These are phyloP conservation scores for Saccharomyces hybrid DNA, from an alignment of 1,139 yeast species.

Conservation along the genomic window DNA sequence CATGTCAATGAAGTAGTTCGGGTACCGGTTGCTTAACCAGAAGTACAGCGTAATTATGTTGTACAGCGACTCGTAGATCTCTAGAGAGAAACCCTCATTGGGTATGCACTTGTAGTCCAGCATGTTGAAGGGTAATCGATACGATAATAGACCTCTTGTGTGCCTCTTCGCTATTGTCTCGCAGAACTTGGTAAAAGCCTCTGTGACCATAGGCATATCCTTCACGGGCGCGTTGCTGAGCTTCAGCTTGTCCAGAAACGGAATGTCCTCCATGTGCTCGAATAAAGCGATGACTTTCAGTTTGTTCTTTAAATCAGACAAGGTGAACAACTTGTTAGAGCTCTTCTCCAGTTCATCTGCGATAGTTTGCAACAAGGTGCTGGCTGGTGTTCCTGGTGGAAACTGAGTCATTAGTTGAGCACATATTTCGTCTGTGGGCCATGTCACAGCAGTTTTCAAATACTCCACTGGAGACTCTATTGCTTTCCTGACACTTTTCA, in stretches of 20 bases:
- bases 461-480: slow-evolving; percentile 43
- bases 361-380: slow-evolving; percentile 43
- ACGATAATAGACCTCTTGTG: slow-evolving; percentile 30
- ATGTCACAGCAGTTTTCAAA: slow-evolving; percentile 49
- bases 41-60: slow-evolving; percentile 58
- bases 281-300: slow-evolving; percentile 42
- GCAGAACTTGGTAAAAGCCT: slow-evolving; percentile 28
- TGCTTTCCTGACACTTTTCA: slow-evolving; percentile 38
- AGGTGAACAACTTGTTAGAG: slow-evolving; percentile 19
- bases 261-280: slow-evolving; percentile 31
- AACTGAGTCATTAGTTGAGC: slow-evolving; percentile 37
- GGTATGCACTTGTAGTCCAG: slow-evolving; percentile 23
- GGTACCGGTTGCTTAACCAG: slow-evolving; percentile 87
- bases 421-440: slow-evolving; percentile 65
- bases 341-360: slow-evolving; percentile 36
- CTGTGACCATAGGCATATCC: slow-evolving; percentile 27
- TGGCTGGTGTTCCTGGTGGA: slow-evolving; percentile 41
- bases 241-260: slow-evolving; percentile 47
- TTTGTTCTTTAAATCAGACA: slow-evolving; percentile 36
- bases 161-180: slow-evolving; percentile 28
- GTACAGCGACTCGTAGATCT: slow-evolving; percentile 61
- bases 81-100: slow-evolving; percentile 36
- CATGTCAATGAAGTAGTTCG: slow-evolving; percentile 67
- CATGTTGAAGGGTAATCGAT: slow-evolving; percentile 28
- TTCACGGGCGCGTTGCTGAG: slow-evolving; percentile 55